Evolutionary conservation across 495 filamentous ascomycete genomes (phyloP).

Genomic region (Lophium mytilinum): DNA sequence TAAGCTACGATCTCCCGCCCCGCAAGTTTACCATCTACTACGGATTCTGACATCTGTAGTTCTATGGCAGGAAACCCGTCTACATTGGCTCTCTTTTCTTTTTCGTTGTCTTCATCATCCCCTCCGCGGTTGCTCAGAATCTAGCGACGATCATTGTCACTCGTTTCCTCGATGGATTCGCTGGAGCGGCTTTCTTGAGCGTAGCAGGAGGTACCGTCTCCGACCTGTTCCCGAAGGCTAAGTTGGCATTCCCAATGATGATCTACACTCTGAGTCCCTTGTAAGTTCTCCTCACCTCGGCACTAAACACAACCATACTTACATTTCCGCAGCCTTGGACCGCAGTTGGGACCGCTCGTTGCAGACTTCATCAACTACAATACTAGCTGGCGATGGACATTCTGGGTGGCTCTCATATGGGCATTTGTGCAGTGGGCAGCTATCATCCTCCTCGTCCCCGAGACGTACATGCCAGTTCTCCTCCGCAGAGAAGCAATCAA

Average conservation of each 20-base stretch:
- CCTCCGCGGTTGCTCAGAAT: slow-evolving; percentile 77
- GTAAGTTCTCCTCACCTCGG: slow-evolving; percentile 12
- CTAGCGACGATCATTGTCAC: slow-evolving; percentile 70
- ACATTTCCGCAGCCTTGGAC: slow-evolving; percentile 20
- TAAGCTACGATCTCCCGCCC: background rate
- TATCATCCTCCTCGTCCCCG: slow-evolving; percentile 68
- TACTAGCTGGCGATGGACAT: slow-evolving; percentile 73
- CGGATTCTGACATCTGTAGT: slow-evolving; percentile 38
- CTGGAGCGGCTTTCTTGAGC: slow-evolving; percentile 77
- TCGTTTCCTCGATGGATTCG: slow-evolving; percentile 76
- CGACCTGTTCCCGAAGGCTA: slow-evolving; percentile 64
- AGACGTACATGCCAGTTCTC: slow-evolving; percentile 76
- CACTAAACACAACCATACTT: slow-evolving; percentile 25
- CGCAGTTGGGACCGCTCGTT: slow-evolving; percentile 49
- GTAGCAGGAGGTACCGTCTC: slow-evolving; percentile 87
- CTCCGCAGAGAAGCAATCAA: slow-evolving; percentile 63
- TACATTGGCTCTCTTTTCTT: slow-evolving; percentile 68
- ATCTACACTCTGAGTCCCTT: slow-evolving; percentile 76
- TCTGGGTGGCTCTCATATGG: slow-evolving; percentile 82
- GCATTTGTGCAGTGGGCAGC: slow-evolving; percentile 49
- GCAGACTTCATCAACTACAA: slow-evolving; percentile 71
- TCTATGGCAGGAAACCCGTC: slow-evolving; percentile 81
- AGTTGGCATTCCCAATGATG: slow-evolving; percentile 69
- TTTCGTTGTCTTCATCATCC: slow-evolving; percentile 79
- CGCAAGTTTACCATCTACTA: background rate